A percentile compares a stretch with the other conserved stretches of the same genome.
Evolutionary conservation across 2,329 filamentous ascomycete species (phyloP).

Genomic region (Dactylonectria estremocensis): DNA sequence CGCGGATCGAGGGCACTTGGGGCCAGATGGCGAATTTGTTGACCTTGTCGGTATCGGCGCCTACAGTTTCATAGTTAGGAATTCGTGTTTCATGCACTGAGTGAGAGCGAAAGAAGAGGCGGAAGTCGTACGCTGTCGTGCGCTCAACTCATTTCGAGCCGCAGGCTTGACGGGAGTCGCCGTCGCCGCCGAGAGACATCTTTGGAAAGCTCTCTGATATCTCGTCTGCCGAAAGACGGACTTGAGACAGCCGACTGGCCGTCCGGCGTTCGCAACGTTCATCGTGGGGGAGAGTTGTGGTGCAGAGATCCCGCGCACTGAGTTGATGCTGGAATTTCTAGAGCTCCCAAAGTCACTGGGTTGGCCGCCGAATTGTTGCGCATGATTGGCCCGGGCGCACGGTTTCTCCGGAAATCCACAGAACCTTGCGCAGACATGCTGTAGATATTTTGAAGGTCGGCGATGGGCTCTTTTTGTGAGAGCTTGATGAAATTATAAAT

Average conservation of each 20-base stretch:
- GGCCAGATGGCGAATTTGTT: constrained; percentile 68
- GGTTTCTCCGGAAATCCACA: constrained; percentile 48
- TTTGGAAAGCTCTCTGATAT: constrained; percentile 60
- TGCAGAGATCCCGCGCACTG: constrained; percentile 42
- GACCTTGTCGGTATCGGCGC: constrained; percentile 54
- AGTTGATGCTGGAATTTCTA: constrained; percentile 46
- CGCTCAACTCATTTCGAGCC: constrained; percentile 47
- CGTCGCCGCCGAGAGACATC: constrained; percentile 65
- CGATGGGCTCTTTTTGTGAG: constrained; percentile 12
- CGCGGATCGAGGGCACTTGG: constrained; percentile 68
- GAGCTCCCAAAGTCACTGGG: constrained; percentile 38
- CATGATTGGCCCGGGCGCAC: constrained; percentile 56
- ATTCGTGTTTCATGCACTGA: not conserved
- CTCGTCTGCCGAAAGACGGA: constrained; percentile 72
- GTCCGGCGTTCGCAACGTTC: constrained; percentile 74
- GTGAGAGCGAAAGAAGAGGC: not conserved
- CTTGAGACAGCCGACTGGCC: constrained; percentile 82
- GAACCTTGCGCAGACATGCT: constrained; percentile 37
- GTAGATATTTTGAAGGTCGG: constrained; percentile 14
- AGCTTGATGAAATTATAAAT: constrained; percentile 23
- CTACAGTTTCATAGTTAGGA: constrained; percentile 44
- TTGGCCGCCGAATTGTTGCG: constrained; percentile 36
- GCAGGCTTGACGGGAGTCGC: constrained; percentile 41
- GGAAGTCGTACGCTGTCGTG: constrained; percentile 54
- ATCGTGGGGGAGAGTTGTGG: constrained; percentile 55